A percentile compares a stretch with the other conserved stretches of the same genome.
These are phyloP conservation scores for Echeveria elegans DNA, from an alignment of 164 flowering plant species.

Conservation along the genomic window DNA sequence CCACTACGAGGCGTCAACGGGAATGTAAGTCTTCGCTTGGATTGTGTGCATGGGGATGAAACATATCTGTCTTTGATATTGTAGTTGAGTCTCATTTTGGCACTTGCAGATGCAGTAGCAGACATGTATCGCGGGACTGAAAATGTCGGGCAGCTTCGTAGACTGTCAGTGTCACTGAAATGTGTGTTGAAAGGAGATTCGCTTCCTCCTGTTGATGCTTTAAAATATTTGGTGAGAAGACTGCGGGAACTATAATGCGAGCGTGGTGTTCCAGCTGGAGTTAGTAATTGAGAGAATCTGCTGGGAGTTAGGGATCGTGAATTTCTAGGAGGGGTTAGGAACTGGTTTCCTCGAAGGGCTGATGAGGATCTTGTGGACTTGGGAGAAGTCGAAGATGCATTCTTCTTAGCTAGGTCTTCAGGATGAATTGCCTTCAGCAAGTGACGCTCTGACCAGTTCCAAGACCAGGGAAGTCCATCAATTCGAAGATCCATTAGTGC, in stretches of 20 bases:
- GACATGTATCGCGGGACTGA: background rate
- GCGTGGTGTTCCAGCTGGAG: constrained; percentile 1
- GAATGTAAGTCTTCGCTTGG: background rate
- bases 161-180: constrained; percentile 7
- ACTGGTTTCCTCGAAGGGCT: constrained; percentile 6
- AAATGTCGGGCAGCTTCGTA: background rate
- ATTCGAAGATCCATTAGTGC: constrained; percentile 5
- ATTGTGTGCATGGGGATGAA: background rate
- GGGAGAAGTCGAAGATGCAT: background rate
- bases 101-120: background rate
- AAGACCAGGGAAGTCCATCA: constrained; percentile 6
- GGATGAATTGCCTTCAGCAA: background rate
- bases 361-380: background rate
- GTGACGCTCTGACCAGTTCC: constrained; percentile 8
- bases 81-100: background rate
- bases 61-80: background rate
- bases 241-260: background rate
- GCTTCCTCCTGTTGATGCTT: background rate
- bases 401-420: background rate
- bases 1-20: constrained; percentile 1
- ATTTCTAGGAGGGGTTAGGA: background rate
- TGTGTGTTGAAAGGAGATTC: background rate
- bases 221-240: background rate
- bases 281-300: constrained; percentile 1
- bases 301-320: background rate